phyloP scores from a whole-genome alignment of 1,139 yeast species.

The Geotrichum klebahnii region DNA sequence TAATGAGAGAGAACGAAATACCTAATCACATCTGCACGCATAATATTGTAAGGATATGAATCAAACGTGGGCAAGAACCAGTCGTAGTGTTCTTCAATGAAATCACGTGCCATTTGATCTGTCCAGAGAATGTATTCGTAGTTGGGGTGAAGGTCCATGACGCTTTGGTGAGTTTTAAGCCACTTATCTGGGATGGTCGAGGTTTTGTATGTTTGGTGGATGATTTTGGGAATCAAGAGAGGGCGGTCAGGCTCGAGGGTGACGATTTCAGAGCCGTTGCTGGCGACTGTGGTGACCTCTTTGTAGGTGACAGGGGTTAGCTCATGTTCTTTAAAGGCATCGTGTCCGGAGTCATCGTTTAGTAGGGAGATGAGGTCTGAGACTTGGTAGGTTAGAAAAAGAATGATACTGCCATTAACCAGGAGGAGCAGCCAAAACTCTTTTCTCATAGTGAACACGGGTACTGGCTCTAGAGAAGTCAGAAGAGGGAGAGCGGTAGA shows the following conservation, averaged over 20 bases:
- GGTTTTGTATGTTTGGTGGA: slow-evolving; percentile 89
- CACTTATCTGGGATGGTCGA: slow-evolving; percentile 73
- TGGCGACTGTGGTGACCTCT: slow-evolving; percentile 18
- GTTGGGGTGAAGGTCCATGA: slow-evolving; percentile 77
- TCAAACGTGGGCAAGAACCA: slow-evolving; percentile 86
- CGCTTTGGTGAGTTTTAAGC: slow-evolving; percentile 71
- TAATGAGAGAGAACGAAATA: slow-evolving; percentile 77
- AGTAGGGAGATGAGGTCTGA: slow-evolving; percentile 73
- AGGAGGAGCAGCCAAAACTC: slow-evolving; percentile 33
- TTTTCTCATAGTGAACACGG: slow-evolving; percentile 27
- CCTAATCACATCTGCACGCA: slow-evolving; percentile 89
- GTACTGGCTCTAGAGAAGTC: slow-evolving; percentile 1
- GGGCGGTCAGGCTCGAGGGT: slow-evolving; percentile 25
- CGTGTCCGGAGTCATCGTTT: slow-evolving; percentile 64
- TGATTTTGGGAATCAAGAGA: slow-evolving; percentile 71
- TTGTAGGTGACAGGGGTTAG: slow-evolving; percentile 38
- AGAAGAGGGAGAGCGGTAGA: neutral
- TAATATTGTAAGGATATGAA: slow-evolving; percentile 70
- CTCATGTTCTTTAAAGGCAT: slow-evolving; percentile 59
- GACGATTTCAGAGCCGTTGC: slow-evolving; percentile 1
- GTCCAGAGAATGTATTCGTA: slow-evolving; percentile 86
- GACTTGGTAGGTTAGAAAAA: slow-evolving; percentile 57
- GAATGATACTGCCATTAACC: slow-evolving; percentile 42
- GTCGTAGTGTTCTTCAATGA: slow-evolving; percentile 70
- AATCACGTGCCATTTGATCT: slow-evolving; percentile 74